phyloP scores from a whole-genome alignment of 1,284 basidiomycete species.

The Tetrapyrgos nigripes region DNA sequence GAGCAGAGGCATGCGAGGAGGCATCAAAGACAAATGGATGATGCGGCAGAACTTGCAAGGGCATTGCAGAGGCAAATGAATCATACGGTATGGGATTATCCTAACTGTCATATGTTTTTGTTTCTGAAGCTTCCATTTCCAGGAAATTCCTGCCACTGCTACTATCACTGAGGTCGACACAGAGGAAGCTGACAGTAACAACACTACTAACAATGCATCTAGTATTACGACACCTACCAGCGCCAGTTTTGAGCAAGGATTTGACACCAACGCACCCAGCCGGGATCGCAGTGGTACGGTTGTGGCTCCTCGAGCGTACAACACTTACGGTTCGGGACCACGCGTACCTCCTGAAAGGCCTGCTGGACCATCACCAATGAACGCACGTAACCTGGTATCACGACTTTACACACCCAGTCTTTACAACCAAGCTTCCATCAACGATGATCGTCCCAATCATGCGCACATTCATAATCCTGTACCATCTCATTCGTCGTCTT shows the following conservation, averaged over 20 bases:
- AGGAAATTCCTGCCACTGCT: constrained; percentile 18
- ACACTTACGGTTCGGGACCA: constrained; percentile 31
- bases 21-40: constrained; percentile 60
- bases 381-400: background rate
- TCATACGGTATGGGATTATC: constrained; percentile 10
- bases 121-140: background rate
- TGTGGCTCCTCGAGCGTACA: constrained; percentile 70
- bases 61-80: constrained; percentile 61
- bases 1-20: constrained; percentile 71
- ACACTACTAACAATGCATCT: constrained; percentile 62
- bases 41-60: constrained; percentile 60
- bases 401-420: too few species aligned
- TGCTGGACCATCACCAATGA: background rate
- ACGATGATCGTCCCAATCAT: too few species aligned
- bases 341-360: background rate
- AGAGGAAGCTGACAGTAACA: constrained; percentile 62
- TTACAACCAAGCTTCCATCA: too few species aligned
- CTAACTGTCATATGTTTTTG: background rate
- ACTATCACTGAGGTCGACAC: constrained; percentile 49
- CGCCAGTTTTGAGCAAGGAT: constrained; percentile 51
- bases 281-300: constrained; percentile 80
- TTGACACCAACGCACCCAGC: constrained; percentile 27
- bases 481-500: background rate
- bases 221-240: constrained; percentile 66
- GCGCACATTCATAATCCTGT: too few species aligned